These are phyloP conservation scores for Leccinum imitatum DNA, from an alignment of 768 basidiomycete genomes.

Conservation along the genomic window DNA sequence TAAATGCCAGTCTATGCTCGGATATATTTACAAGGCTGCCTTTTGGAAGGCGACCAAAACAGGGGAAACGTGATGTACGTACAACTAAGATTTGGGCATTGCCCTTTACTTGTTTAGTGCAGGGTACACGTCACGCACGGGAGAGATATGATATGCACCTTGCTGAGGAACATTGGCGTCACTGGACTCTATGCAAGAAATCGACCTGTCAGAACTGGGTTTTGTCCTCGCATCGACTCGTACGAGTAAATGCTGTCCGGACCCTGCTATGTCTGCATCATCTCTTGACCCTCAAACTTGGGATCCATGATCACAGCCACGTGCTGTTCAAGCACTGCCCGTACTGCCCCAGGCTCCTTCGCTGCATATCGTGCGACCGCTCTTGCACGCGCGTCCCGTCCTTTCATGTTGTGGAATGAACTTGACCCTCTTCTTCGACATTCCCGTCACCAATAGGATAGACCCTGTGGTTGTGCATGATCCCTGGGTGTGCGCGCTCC, in stretches of 20 bases:
- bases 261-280: too few species aligned
- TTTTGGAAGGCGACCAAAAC: slow-evolving; percentile 77
- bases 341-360: too few species aligned
- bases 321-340: not conserved
- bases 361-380: not conserved
- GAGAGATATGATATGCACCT: not conserved
- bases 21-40: slow-evolving; percentile 78
- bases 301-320: not conserved
- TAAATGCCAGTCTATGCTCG: slow-evolving; percentile 77
- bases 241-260: not conserved
- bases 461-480: not conserved
- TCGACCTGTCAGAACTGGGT: not conserved
- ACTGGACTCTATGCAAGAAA: not conserved
- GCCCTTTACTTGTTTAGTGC: not conserved
- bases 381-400: not conserved
- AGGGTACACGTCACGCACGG: not conserved
- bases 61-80: not conserved
- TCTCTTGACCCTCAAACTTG: too few species aligned
- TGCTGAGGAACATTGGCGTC: not conserved
- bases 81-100: not conserved
- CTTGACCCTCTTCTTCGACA: not conserved
- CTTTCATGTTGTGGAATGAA: not conserved
- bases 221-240: not conserved
- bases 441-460: not conserved
- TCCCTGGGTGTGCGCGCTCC: not conserved